These are phyloP conservation scores for Hermanozyma aechmeae DNA, from an alignment of 805 yeast genomes.

Conservation along the genomic window DNA sequence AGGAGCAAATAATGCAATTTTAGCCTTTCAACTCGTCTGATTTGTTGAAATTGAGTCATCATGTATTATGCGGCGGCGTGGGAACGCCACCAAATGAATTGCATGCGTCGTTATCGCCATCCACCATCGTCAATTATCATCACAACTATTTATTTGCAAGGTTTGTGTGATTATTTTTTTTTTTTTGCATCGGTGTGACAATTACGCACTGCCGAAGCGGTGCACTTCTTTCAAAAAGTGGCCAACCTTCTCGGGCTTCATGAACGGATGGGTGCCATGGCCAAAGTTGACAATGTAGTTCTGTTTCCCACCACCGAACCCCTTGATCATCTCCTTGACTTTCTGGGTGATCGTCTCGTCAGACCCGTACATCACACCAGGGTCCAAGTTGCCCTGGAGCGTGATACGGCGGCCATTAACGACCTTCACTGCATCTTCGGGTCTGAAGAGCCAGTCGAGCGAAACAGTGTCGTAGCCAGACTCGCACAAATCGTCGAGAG, in stretches of 20 bases:
- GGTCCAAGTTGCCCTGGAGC: slow-evolving; percentile 92
- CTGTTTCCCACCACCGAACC: slow-evolving; percentile 91
- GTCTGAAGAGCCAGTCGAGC: slow-evolving; percentile 84
- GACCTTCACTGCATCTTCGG: slow-evolving; percentile 71
- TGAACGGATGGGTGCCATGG: slow-evolving; percentile 96
- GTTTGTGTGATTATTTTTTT: too few species aligned
- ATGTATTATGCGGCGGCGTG: too few species aligned
- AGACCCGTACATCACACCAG: slow-evolving; percentile 89
- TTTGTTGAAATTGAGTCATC: too few species aligned
- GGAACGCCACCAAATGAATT: too few species aligned
- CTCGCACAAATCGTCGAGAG: slow-evolving; percentile 74
- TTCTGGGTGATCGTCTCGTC: slow-evolving; percentile 70
- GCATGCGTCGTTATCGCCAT: too few species aligned
- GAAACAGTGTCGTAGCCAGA: slow-evolving; percentile 84
- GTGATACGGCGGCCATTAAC: slow-evolving; percentile 66
- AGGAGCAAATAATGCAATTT: too few species aligned
- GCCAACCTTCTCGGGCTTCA: slow-evolving; percentile 85
- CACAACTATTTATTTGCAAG: too few species aligned
- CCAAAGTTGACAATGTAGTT: slow-evolving; percentile 92
- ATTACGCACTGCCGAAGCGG: slow-evolving; percentile 50
- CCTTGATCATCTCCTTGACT: slow-evolving; percentile 80
- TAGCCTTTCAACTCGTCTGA: too few species aligned
- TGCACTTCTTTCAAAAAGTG: slow-evolving; percentile 85
- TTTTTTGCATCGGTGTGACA: too few species aligned
- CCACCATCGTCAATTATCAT: too few species aligned